Conservation (phyloP, 371 early-diverging fungal species). For the Lichtheimia hyalospora region DNA sequence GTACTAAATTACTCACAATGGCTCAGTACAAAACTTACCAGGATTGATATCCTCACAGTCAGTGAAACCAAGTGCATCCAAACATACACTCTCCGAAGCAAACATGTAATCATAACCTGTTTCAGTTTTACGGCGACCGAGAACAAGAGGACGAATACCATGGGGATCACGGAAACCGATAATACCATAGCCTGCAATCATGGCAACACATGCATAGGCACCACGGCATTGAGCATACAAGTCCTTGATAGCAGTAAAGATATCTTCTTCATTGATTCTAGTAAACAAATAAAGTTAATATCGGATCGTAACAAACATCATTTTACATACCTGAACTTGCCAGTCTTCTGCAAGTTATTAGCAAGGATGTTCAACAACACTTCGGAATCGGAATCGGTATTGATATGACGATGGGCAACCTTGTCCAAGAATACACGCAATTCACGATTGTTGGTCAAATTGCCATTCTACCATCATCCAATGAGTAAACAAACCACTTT, state of each 20-base stretch:
- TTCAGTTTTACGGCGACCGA: constrained; percentile 72
- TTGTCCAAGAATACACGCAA: constrained; percentile 84
- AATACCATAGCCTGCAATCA: constrained; percentile 94
- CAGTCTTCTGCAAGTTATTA: constrained; percentile 87
- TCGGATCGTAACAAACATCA: not conserved
- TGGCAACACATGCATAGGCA: constrained; percentile 92
- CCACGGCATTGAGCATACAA: constrained; percentile 84
- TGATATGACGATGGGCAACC: constrained; percentile 97
- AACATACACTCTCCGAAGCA: constrained; percentile 93
- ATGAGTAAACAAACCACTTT: not conserved
- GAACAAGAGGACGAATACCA: constrained; percentile 93
- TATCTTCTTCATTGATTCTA: constrained; percentile 95
- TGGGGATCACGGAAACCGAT: constrained; percentile 94
- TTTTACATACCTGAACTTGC: constrained; percentile 77
- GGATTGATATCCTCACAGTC: constrained; percentile 88
- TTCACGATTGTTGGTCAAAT: constrained; percentile 91
- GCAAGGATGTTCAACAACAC: constrained; percentile 95
- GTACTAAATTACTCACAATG: too few relatives aligned
- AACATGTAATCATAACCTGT: constrained; percentile 89
- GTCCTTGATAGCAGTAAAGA: constrained; percentile 87
- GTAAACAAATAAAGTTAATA: not conserved
- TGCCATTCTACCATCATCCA: constrained; percentile 78
- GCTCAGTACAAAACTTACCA: constrained; percentile 25
- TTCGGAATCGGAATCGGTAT: constrained; percentile 98
- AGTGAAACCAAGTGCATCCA: constrained; percentile 87